phyloP scores from a whole-genome alignment of 352 stramenopile species.

The Stramenopiles sp. region DNA sequence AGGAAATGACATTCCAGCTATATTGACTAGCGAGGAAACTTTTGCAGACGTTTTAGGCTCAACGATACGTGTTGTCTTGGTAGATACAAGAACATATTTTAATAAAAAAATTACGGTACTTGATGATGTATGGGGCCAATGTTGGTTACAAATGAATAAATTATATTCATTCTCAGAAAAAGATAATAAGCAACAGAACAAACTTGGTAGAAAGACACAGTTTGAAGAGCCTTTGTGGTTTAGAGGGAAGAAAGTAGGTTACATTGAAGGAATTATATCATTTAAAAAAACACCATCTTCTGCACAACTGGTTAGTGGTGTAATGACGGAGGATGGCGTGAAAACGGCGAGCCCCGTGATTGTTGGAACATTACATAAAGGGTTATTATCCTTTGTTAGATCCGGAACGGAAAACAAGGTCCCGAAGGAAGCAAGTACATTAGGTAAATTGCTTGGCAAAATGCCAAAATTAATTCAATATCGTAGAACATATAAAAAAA shows the following conservation, averaged over 20 bases:
- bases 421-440: background rate
- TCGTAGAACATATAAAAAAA: background rate
- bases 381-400: background rate
- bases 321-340: background rate
- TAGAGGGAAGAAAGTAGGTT: background rate
- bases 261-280: background rate
- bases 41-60: background rate
- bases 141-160: background rate
- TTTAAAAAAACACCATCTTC: background rate
- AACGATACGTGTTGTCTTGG: background rate
- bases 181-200: background rate
- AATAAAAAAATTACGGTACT: background rate
- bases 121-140: background rate
- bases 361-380: background rate
- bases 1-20: background rate
- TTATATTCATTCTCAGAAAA: background rate
- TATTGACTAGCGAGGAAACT: background rate
- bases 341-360: background rate
- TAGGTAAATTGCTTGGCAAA: background rate
- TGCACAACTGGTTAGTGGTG: background rate
- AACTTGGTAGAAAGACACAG: background rate
- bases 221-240: background rate
- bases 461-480: background rate
- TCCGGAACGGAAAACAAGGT: background rate
- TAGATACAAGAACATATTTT: background rate